A percentile compares a stretch with the other conserved stretches of the same genome.
phyloP scores from a whole-genome alignment of 139 green algal genomes.

The Klebsormidium nitens region DNA sequence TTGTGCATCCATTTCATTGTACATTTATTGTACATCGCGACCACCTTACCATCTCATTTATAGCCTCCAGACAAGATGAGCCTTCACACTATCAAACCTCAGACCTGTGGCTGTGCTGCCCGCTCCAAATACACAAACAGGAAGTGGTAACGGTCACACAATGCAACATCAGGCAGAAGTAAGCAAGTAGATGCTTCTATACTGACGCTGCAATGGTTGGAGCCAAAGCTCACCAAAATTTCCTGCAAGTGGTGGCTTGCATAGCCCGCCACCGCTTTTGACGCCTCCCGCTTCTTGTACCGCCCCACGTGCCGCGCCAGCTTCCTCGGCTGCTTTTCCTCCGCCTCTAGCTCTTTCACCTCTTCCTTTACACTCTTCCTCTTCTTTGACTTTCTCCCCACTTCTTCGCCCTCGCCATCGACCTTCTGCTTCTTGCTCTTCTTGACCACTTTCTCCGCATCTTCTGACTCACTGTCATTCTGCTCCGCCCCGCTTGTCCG shows the following conservation, averaged over 20 bases:
- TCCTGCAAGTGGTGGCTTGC: conserved; percentile 8
- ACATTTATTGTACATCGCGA: too few species aligned
- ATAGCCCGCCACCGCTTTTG: conserved; percentile 16
- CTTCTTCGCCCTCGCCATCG: conserved; percentile 4
- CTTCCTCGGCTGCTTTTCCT: conserved; percentile 2
- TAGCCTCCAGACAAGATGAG: too few species aligned
- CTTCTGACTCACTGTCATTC: background rate
- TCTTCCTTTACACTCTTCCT: background rate
- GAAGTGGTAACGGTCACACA: too few species aligned
- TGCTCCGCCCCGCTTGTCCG: background rate
- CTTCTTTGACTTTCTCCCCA: background rate
- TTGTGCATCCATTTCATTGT: too few species aligned
- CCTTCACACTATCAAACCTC: too few species aligned
- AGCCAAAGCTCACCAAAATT: conserved; percentile 20
- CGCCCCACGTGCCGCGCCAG: background rate
- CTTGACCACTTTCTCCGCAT: background rate
- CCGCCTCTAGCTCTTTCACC: background rate
- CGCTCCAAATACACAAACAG: too few species aligned
- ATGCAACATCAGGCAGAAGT: too few species aligned
- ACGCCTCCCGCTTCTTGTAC: conserved; percentile 26
- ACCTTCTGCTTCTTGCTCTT: conserved; percentile 10
- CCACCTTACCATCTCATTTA: too few species aligned
- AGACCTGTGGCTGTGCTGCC: too few species aligned
- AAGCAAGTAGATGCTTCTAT: too few species aligned
- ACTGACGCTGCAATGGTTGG: too few species aligned